Base-by-base conservation (phyloP, 2,329 filamentous ascomycete species). In the Fusarium scirpi region DNA sequence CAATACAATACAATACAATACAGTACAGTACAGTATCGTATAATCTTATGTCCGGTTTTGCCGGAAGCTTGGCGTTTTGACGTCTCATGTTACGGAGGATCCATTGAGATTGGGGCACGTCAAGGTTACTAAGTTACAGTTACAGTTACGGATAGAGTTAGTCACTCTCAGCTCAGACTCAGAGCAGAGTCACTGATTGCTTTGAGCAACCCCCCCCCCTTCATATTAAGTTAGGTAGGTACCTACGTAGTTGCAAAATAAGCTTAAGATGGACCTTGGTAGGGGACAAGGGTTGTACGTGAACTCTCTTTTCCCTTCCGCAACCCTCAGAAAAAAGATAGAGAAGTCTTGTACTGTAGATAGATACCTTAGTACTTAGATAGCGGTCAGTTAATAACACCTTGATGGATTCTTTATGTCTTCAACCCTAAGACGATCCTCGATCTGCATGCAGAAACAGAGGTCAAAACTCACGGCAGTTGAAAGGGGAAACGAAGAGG, bases 241-340 rank as follows among this genome's bases (percentile, higher is more conserved):
- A 38, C 16, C 62, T 54, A 49, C 46, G 57, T 18, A 69, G 58
- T 60, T 64, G 61, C 48, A 72, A 75, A 74, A 68, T 75, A 75
- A 75, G 73, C 73, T 75, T 75, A 75, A 75, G 73, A 74, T 65
- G 64, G 62, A 54, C 53, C 52, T 54, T 45, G 30, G 43, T 56
- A 66, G 62, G 71, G 69, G 65, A 57, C 65, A 74, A 52, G 65
- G 71, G 70, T 60, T 71, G 30, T 34, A 22, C 29, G 48, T 58
- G 43, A 70, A 59, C 40, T 60, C 34, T 63, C 29, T 45, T 62
- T 20, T 34, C 16, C 5, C 32, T 29, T 46, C 22, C n/a, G n/a
- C 16, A 10, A 24, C 20, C 11, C 20, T 16, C 18, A 22, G 8
- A 9, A 8, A 44, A 24, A 44, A 13, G 13, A 15, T 24, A 44